Conservation (phyloP, 257 asterid genomes). For the Salvia hispanica region DNA sequence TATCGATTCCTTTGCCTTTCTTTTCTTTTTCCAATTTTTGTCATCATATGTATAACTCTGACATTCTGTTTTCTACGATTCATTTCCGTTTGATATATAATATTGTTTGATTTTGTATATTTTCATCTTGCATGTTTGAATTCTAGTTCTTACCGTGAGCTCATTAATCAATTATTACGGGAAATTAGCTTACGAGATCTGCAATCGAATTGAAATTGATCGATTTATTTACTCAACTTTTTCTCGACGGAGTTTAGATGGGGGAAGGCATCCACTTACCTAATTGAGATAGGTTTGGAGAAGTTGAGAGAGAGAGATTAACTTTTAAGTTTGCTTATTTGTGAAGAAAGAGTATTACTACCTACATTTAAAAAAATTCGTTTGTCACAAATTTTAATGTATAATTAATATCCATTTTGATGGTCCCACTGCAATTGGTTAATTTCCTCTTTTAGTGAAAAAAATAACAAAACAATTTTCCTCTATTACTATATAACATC, state of each 20-base stretch:
- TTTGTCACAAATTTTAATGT: too few species aligned
- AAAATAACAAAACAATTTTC: too few species aligned
- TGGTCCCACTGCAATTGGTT: too few species aligned
- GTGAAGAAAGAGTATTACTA: background rate
- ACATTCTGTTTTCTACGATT: background rate
- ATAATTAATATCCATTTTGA: too few species aligned
- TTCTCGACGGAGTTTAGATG: background rate
- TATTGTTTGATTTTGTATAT: constrained; percentile 15
- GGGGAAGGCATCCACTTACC: background rate
- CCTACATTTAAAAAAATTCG: too few species aligned
- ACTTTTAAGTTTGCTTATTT: background rate
- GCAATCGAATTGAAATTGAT: too few species aligned
- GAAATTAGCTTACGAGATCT: too few species aligned
- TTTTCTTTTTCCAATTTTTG: background rate
- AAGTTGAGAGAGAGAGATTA: background rate
- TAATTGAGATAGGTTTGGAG: background rate
- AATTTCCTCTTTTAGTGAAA: too few species aligned
- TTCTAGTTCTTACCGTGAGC: too few species aligned
- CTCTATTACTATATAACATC: too few species aligned
- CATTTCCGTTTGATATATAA: background rate
- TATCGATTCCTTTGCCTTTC: background rate
- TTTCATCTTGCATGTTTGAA: background rate
- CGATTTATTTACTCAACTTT: background rate
- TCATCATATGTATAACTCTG: background rate
- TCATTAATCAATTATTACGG: too few species aligned